Evolutionary conservation across 805 yeast genomes (phyloP).

Genomic region (Lipomyces mesembrius): DNA sequence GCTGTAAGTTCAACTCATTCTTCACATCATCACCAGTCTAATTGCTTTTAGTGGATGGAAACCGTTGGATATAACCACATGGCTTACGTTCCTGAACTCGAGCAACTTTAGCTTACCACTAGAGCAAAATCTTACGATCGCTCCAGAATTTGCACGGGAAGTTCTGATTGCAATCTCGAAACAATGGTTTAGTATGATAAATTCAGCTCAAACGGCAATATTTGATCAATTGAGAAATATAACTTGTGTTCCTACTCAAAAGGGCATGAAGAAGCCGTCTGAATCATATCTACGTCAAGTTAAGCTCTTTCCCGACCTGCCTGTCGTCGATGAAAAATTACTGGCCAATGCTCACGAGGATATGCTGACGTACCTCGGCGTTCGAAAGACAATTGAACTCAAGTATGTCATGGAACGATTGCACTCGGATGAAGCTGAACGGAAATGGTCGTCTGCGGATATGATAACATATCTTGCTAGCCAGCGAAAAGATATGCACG

Average conservation of each 20-base stretch:
- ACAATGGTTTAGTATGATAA: conserved; percentile 40
- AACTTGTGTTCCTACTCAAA: conserved; percentile 48
- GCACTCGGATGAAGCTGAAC: conserved; percentile 37
- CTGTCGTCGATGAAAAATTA: conserved; percentile 41
- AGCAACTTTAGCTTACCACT: conserved; percentile 19
- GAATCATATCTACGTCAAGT: conserved; percentile 46
- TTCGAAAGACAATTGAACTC: conserved; percentile 49
- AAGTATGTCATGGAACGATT: conserved; percentile 46
- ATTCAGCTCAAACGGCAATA: conserved; percentile 22
- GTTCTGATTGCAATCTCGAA: conserved; percentile 40
- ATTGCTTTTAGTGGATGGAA: conserved; percentile 39
- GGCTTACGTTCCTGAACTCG: conserved; percentile 39
- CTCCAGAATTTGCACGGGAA: conserved; percentile 40
- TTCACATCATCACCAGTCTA: neutral
- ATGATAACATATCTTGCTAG: conserved; percentile 45
- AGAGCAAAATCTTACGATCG: conserved; percentile 35
- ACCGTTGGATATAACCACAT: conserved; percentile 37
- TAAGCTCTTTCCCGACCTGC: conserved; percentile 47
- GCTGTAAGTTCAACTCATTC: conserved; percentile 21
- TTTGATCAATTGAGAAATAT: conserved; percentile 27
- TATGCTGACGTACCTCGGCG: conserved; percentile 44
- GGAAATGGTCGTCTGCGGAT: conserved; percentile 47
- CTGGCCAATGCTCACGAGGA: conserved; percentile 32
- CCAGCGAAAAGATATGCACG: conserved; percentile 40
- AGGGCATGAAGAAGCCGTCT: conserved; percentile 46